These are phyloP conservation scores for Suhomyces sp. DNA, from an alignment of 805 yeast genomes.

Conservation along the genomic window DNA sequence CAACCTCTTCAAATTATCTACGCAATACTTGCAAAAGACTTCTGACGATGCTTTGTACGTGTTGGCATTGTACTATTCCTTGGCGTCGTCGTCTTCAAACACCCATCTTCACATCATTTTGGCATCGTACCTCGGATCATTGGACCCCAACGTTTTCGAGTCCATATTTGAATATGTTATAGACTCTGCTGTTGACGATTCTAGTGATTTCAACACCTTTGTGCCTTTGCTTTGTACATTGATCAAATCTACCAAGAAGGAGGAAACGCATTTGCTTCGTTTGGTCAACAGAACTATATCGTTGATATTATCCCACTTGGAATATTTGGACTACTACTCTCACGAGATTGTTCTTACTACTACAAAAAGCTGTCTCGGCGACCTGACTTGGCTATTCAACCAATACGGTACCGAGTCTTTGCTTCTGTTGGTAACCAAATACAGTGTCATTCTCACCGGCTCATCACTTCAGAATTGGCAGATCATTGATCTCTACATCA, in stretches of 20 bases:
- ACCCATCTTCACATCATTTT: background rate
- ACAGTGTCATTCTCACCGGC: constrained; percentile 11
- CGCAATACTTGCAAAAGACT: constrained; percentile 3
- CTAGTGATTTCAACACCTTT: background rate
- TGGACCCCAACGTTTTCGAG: constrained; percentile 10
- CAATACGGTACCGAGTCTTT: constrained; percentile 66
- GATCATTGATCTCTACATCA: constrained; percentile 31
- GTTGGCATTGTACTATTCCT: constrained; percentile 13
- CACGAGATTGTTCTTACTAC: constrained; percentile 11
- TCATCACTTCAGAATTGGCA: background rate
- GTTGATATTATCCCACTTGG: constrained; percentile 2
- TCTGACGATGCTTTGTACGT: constrained; percentile 13
- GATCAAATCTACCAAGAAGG: constrained; percentile 13
- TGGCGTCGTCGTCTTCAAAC: background rate
- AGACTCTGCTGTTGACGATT: constrained; percentile 16
- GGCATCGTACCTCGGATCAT: background rate
- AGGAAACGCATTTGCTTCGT: background rate
- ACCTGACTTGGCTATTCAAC: constrained; percentile 54
- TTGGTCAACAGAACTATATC: background rate
- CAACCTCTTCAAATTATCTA: background rate
- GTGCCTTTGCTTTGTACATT: constrained; percentile 15
- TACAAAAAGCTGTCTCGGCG: constrained; percentile 44
- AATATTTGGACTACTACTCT: background rate
- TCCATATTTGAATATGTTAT: constrained; percentile 11
- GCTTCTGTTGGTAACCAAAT: constrained; percentile 37